Conservation (phyloP, 1,284 basidiomycete species). For the Apiotrichum sp. region DNA sequence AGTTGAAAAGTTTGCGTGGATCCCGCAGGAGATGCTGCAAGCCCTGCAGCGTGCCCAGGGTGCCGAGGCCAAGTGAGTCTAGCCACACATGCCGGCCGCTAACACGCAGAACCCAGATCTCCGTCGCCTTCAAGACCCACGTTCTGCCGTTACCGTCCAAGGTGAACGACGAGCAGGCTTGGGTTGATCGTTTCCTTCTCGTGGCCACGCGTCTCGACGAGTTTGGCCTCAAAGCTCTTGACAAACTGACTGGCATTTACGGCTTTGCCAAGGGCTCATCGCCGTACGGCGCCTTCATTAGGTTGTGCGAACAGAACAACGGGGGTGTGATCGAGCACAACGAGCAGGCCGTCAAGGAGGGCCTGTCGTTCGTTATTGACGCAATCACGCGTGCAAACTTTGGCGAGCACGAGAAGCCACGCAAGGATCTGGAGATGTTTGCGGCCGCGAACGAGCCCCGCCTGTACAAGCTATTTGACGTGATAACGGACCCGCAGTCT, state of each 20-base stretch:
- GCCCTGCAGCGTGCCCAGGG: constrained; percentile 31
- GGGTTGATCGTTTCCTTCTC: constrained; percentile 76
- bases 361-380: constrained; percentile 56
- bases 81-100: neutral
- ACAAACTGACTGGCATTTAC: constrained; percentile 59
- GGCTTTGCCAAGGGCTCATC: constrained; percentile 36
- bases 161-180: constrained; percentile 60
- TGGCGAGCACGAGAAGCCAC: constrained; percentile 65
- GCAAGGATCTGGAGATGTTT: constrained; percentile 73
- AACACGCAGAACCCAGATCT: constrained; percentile 25
- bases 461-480: constrained; percentile 75
- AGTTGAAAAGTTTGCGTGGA: constrained; percentile 83
- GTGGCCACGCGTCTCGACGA: constrained; percentile 69
- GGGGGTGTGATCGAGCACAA: constrained; percentile 78
- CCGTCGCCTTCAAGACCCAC: constrained; percentile 55
- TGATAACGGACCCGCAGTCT: constrained; percentile 72
- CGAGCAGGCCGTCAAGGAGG: constrained; percentile 55
- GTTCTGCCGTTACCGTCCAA: constrained; percentile 78
- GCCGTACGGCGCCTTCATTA: constrained; percentile 53
- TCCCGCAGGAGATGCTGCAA: constrained; percentile 68
- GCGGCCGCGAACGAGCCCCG: constrained; percentile 80
- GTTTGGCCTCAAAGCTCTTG: constrained; percentile 54
- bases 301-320: constrained; percentile 69
- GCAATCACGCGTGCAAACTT: constrained; percentile 44
- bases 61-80: constrained; percentile 56